Evolutionary conservation across 1,284 basidiomycete genomes (phyloP).

Genomic region (Pholiota adiposa): DNA sequence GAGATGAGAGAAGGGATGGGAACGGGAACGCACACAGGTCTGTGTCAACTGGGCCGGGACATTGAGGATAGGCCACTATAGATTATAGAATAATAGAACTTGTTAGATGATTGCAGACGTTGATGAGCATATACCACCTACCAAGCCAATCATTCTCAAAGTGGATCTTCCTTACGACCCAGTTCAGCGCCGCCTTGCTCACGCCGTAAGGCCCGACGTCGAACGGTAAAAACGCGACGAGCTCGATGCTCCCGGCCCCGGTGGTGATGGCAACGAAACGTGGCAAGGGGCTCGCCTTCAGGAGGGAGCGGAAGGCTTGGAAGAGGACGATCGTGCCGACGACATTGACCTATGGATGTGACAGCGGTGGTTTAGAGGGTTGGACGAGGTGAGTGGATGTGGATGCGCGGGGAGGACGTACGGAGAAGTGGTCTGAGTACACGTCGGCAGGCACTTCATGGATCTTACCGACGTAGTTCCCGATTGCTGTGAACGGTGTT

Average conservation of each 20-base stretch:
- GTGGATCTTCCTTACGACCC: slow-evolving; percentile 3
- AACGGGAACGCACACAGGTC: too few relatives aligned
- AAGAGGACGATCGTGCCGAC: slow-evolving; percentile 2
- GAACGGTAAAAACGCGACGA: too few relatives aligned
- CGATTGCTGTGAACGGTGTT: not conserved
- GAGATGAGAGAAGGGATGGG: too few relatives aligned
- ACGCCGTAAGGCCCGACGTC: not conserved
- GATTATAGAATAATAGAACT: not conserved
- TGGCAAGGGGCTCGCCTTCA: not conserved
- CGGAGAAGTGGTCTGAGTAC: not conserved
- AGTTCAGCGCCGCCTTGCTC: slow-evolving; percentile 7
- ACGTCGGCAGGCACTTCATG: not conserved
- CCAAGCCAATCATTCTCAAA: slow-evolving; percentile 13
- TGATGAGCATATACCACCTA: not conserved
- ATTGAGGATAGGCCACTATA: slow-evolving; percentile 4
- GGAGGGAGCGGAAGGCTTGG: not conserved
- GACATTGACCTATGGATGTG: slow-evolving; percentile 3
- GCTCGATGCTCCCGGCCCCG: not conserved
- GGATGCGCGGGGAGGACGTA: not conserved
- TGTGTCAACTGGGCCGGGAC: slow-evolving; percentile 2
- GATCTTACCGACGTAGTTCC: not conserved
- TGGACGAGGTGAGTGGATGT: too few relatives aligned
- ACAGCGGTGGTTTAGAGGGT: not conserved
- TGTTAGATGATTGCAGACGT: not conserved
- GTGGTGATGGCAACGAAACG: slow-evolving; percentile 1